phyloP scores from a whole-genome alignment of 2,329 filamentous ascomycete genomes.

The Penicillium psychrosexuale region DNA sequence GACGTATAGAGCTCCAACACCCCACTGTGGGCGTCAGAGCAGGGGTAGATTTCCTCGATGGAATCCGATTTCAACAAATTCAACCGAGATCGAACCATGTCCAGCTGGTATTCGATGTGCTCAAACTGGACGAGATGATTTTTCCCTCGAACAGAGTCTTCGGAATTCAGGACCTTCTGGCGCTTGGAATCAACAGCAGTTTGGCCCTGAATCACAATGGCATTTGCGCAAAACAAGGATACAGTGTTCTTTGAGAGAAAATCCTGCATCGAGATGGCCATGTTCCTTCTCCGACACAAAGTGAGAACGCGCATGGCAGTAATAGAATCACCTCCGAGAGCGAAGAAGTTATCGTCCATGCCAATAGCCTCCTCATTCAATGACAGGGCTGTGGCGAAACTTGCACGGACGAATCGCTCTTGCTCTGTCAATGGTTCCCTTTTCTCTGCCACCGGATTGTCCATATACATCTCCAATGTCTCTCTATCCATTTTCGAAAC shows the following conservation, averaged over 20 bases:
- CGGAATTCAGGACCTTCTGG: neutral
- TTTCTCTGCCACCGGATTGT: neutral
- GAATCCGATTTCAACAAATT: neutral
- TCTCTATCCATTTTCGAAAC: neutral
- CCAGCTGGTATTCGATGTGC: neutral
- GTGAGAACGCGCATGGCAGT: conserved; percentile 44
- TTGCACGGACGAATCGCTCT: neutral
- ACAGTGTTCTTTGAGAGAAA: neutral
- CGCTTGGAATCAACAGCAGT: neutral
- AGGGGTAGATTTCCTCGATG: conserved; percentile 2
- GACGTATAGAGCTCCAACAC: conserved; percentile 5
- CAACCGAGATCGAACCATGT: neutral
- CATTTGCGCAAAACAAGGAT: neutral
- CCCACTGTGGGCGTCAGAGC: conserved; percentile 4
- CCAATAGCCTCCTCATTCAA: conserved; percentile 12
- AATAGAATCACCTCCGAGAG: conserved; percentile 43
- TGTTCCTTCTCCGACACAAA: conserved; percentile 32
- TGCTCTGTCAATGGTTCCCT: neutral
- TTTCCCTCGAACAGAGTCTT: neutral
- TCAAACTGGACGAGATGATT: neutral
- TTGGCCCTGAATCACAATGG: neutral
- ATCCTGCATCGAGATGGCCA: neutral
- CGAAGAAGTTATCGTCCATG: conserved; percentile 31
- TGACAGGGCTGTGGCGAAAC: conserved; percentile 7
- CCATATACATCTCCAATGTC: neutral